Conservation (phyloP, 1,284 basidiomycete genomes). For the Cryptococcus sp. region DNA sequence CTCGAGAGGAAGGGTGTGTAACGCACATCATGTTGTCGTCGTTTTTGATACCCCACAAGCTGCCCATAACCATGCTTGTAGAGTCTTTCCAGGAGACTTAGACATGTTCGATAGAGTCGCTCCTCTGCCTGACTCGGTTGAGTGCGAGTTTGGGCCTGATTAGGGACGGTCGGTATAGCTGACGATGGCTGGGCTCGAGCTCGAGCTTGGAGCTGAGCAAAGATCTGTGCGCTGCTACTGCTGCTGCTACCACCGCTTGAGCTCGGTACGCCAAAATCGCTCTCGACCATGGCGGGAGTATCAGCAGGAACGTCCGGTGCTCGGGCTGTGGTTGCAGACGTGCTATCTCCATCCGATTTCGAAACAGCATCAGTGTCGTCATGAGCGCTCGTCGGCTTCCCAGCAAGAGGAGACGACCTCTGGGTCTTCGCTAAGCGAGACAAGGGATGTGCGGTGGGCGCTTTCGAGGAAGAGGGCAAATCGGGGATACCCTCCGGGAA, state of each 20-base stretch:
- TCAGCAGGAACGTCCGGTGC: no score
- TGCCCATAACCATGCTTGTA: slow-evolving; percentile 85
- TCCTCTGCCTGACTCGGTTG: slow-evolving; percentile 11
- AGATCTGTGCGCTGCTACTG: no score
- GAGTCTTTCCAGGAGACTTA: slow-evolving; percentile 76
- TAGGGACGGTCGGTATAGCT: no score
- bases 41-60: slow-evolving; percentile 77
- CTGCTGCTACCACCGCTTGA: no score
- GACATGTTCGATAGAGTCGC: slow-evolving; percentile 74
- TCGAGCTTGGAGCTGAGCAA: no score
- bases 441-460: neutral
- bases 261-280: no score
- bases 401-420: slow-evolving; percentile 41
- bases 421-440: slow-evolving; percentile 11
- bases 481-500: slow-evolving; percentile 19
- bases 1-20: neutral
- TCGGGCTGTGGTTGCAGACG: no score
- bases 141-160: no score
- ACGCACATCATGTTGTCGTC: slow-evolving; percentile 74
- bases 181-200: no score
- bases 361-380: neutral
- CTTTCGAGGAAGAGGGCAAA: slow-evolving; percentile 2
- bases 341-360: no score
- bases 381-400: slow-evolving; percentile 10
- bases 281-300: no score